Evolutionary conservation across 306 rosid genomes (phyloP), one percentile per base, ranked within the genome.

Genomic region (Fragaria ananassa): DNA sequence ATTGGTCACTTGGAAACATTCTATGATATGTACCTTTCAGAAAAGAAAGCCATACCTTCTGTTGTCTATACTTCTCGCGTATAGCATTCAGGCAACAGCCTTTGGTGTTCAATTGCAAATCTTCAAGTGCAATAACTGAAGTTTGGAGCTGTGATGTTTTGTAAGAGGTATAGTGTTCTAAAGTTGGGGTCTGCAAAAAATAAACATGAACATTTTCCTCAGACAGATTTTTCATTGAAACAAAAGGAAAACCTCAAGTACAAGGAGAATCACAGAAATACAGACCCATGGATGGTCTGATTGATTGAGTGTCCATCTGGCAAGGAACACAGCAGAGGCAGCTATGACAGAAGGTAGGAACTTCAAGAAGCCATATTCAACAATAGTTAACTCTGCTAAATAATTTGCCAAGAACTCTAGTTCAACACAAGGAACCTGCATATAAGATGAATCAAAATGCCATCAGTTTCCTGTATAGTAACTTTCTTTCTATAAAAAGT

Each of bases 271-370:
- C 68, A 57, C 66, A 53, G 71, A 73, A 68, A 54, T 78, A 63
- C 89, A 76, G 56, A 91, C 98, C 98, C 97, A 91, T 78, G 98
- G 96, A 76, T 90, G 86, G 70, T 88, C 90, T 68, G 86, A 81
- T 39, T 86, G 89, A 80, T 84, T 71, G 70, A 91, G 90, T 18
- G 92, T 90, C 98, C 98, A 93, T 88, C 86, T 93, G 41, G 98
- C 97, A 39, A 93, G 96, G 86, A 91, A 91, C 18, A 93, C 91
- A 62, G 90, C 94, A 45, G 98, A 90, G 68, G 96, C 97, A 70
- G 98, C 98, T 58, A 90, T 72, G 31, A 83, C 85, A 73, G 97
- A 93, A 70, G 98, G 97, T 74, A 90, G 87, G 84, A 88, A 91
- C 72, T 84, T 87, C 60, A 93, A 79, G 85, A 90, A 91, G 81